phyloP scores from a whole-genome alignment of 1,284 basidiomycete species.

The Ustilago xerochloae region DNA sequence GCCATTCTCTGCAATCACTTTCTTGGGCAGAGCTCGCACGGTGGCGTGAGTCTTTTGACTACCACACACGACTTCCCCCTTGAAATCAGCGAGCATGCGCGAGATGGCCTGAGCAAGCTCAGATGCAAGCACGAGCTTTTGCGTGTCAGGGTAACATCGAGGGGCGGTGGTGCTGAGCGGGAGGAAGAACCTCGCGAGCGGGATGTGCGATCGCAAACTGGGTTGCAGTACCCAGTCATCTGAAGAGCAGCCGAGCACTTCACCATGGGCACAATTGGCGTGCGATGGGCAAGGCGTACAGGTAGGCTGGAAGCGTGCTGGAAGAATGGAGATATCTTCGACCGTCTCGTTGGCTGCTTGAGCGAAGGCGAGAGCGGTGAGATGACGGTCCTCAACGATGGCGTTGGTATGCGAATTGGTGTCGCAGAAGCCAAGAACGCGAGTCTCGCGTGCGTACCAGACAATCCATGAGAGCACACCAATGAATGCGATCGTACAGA shows the following conservation, averaged over 20 bases:
- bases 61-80: constrained; percentile 60
- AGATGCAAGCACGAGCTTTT: constrained; percentile 60
- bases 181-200: constrained; percentile 33
- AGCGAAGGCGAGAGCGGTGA: constrained; percentile 29
- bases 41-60: constrained; percentile 38
- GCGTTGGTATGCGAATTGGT: constrained; percentile 40
- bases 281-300: constrained; percentile 63
- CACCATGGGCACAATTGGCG: constrained; percentile 49
- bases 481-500: constrained; percentile 8
- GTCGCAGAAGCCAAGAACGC: constrained; percentile 59
- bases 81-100: constrained; percentile 52
- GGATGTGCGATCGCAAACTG: constrained; percentile 43
- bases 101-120: constrained; percentile 55
- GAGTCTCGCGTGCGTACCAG: constrained; percentile 58
- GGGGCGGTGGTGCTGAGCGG: constrained; percentile 46
- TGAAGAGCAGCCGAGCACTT: constrained; percentile 45
- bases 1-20: constrained; percentile 11
- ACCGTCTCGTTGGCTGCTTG: constrained; percentile 33
- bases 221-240: constrained; percentile 56
- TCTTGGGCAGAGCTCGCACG: constrained; percentile 25
- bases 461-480: constrained; percentile 29
- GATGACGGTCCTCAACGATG: constrained; percentile 32
- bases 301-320: constrained; percentile 32
- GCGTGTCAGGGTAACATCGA: constrained; percentile 60
- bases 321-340: constrained; percentile 35